Percentiles rank a stretch among this genome's conserved stretches.
phyloP scores from a whole-genome alignment of 2,329 filamentous ascomycete genomes.

The Cladosporium sphaerospermum region DNA sequence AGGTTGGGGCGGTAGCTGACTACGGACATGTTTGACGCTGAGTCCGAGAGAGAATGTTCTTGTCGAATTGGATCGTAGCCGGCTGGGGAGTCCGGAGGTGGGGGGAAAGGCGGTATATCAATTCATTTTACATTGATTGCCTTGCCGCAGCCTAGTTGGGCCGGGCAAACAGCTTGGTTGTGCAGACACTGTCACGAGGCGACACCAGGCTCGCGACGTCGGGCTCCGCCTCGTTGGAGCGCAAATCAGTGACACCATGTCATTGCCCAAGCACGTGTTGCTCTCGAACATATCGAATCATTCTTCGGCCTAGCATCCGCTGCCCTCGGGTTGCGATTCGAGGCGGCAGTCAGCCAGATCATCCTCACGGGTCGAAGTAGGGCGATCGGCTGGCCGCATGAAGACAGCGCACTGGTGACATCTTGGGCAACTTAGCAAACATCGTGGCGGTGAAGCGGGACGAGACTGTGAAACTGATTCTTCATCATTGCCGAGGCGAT shows the following conservation, averaged over 20 bases:
- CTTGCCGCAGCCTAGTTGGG: not conserved
- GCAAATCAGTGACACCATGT: no score
- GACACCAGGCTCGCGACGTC: not conserved
- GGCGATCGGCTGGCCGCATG: not conserved
- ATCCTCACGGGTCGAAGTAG: not conserved
- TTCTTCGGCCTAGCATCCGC: not conserved
- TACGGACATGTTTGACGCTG: not conserved
- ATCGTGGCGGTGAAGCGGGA: not conserved
- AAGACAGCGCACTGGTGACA: constrained; percentile 3
- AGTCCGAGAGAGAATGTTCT: not conserved
- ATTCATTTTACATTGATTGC: not conserved
- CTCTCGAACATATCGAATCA: not conserved
- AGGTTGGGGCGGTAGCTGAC: not conserved
- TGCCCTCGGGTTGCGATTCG: no score
- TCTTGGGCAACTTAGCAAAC: not conserved
- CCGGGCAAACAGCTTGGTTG: constrained; percentile 1
- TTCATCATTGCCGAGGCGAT: no score
- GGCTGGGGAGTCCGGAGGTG: not conserved
- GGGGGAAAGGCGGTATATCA: not conserved
- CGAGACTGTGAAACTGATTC: no score
- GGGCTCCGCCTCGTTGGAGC: not conserved
- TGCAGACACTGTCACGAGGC: constrained; percentile 1
- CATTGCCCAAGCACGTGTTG: not conserved
- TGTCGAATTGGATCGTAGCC: not conserved
- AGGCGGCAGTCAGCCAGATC: not conserved